Percentiles rank a stretch among this genome's conserved stretches.
phyloP scores from a whole-genome alignment of 768 basidiomycete species.

The Mycena metata region DNA sequence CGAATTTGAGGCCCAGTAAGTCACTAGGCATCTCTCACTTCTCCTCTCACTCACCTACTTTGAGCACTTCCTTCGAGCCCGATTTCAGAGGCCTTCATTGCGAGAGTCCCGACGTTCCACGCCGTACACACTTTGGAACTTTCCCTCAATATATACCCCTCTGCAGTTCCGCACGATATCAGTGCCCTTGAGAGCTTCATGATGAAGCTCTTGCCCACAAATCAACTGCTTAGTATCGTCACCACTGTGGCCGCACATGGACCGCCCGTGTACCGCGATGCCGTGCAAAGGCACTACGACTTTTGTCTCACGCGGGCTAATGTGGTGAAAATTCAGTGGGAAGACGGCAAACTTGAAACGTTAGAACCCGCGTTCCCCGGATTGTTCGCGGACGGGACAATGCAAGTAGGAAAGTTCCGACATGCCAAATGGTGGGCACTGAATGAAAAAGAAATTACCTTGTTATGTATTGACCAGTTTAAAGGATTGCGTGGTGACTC shows the following conservation, averaged over 20 bases:
- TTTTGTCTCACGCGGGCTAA: slow-evolving; percentile 19
- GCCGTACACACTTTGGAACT: slow-evolving; percentile 18
- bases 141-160: slow-evolving; percentile 17
- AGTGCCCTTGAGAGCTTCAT: slow-evolving; percentile 16
- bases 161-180: slow-evolving; percentile 16
- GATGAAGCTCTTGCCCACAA: not conserved
- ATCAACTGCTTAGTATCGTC: slow-evolving; percentile 12
- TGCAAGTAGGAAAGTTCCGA: slow-evolving; percentile 21
- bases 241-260: slow-evolving; percentile 15
- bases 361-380: slow-evolving; percentile 2
- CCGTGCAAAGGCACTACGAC: slow-evolving; percentile 7
- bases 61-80: not conserved
- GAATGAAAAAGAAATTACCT: not conserved
- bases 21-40: not conserved
- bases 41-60: not conserved
- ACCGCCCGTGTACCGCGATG: slow-evolving; percentile 8
- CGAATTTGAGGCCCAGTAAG: slow-evolving; percentile 25
- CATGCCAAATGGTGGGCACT: slow-evolving; percentile 20
- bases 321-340: slow-evolving; percentile 20
- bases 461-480: too few species aligned
- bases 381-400: slow-evolving; percentile 13
- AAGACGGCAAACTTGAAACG: slow-evolving; percentile 1
- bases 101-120: slow-evolving; percentile 12
- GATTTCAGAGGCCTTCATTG: slow-evolving; percentile 5
- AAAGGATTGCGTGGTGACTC: too few species aligned